phyloP scores from a whole-genome alignment of 805 yeast genomes.

The Yamadazyma kitorensis region DNA sequence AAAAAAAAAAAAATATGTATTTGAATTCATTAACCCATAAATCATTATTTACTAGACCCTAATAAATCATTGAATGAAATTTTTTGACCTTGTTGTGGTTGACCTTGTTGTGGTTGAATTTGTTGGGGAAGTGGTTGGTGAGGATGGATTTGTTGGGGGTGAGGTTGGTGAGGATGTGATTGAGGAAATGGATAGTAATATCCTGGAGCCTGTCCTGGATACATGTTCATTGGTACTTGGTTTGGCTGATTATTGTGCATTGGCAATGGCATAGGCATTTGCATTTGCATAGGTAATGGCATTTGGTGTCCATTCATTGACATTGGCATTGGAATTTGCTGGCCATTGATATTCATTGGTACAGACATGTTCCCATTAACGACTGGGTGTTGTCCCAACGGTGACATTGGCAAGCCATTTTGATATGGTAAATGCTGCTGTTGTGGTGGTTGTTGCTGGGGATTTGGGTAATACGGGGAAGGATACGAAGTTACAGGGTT shows the following conservation, averaged over 20 bases:
- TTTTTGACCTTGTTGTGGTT: conserved; percentile 27
- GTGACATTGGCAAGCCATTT: too few species aligned
- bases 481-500: conserved; percentile 36
- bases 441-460: background rate
- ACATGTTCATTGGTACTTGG: conserved; percentile 1
- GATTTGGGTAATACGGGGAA: conserved; percentile 13
- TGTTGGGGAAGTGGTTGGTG: conserved; percentile 2
- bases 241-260: conserved; percentile 1
- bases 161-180: conserved; percentile 1
- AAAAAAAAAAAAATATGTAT: too few species aligned
- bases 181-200: conserved; percentile 2
- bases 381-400: too few species aligned
- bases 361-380: too few species aligned
- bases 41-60: conserved; percentile 23
- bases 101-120: background rate
- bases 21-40: conserved; percentile 5
- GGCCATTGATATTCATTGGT: too few species aligned
- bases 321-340: too few species aligned
- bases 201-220: conserved; percentile 10
- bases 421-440: background rate
- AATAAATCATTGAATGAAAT: conserved; percentile 41
- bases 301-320: too few species aligned
- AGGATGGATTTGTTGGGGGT: conserved; percentile 6
- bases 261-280: conserved; percentile 3
- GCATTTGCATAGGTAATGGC: too few species aligned